These are phyloP conservation scores for Talaromyces sp. DNA, from an alignment of 2,329 filamentous ascomycete species.

Conservation along the genomic window DNA sequence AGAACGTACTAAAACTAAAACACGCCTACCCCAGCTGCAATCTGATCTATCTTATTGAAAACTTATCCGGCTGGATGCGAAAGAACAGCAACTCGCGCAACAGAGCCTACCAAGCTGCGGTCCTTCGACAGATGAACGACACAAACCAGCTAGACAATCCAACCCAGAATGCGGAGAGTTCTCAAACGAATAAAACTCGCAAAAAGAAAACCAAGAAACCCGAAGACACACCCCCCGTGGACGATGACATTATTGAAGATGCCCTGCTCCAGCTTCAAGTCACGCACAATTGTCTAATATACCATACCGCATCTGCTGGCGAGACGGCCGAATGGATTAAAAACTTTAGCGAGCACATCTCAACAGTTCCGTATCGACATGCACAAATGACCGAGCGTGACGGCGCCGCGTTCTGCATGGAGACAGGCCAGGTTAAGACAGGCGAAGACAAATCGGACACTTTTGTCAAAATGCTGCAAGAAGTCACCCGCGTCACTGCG, in stretches of 20 bases:
- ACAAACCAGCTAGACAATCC: conserved; percentile 26
- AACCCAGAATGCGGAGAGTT: conserved; percentile 19
- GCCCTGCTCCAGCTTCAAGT: conserved; percentile 66
- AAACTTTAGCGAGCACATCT: conserved; percentile 71
- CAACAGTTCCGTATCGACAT: conserved; percentile 63
- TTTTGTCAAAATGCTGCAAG: conserved; percentile 69
- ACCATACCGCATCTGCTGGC: conserved; percentile 56
- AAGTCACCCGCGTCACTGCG: conserved; percentile 65
- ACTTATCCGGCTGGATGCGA: conserved; percentile 58
- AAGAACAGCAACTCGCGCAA: conserved; percentile 65
- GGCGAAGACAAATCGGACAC: conserved; percentile 62
- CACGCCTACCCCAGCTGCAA: conserved; percentile 47
- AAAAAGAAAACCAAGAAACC: conserved; percentile 34
- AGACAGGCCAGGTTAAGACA: conserved; percentile 65
- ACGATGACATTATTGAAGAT: conserved; percentile 65
- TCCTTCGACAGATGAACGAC: conserved; percentile 45
- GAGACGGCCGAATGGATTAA: conserved; percentile 70
- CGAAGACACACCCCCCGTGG: conserved; percentile 46
- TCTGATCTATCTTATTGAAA: conserved; percentile 67
- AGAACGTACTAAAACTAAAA: conserved; percentile 54
- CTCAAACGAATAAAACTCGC: conserved; percentile 4
- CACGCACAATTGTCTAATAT: conserved; percentile 59
- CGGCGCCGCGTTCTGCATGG: conserved; percentile 66
- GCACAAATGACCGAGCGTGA: conserved; percentile 44
- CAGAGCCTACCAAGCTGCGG: conserved; percentile 60